phyloP scores from a whole-genome alignment of 2,329 filamentous ascomycete species.

The Hypoxylon sp. region DNA sequence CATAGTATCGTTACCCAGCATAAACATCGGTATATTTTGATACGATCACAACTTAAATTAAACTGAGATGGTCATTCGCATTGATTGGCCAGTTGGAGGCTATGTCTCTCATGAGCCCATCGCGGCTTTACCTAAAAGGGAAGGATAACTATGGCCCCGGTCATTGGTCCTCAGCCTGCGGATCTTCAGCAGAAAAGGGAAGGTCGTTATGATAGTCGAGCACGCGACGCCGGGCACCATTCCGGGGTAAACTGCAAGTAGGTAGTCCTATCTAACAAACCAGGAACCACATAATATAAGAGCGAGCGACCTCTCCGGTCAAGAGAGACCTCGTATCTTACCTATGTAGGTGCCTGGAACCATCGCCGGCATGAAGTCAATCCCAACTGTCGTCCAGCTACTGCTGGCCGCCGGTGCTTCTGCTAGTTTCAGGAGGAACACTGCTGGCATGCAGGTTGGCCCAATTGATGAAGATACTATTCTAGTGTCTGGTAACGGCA shows the following conservation, averaged over 20 bases:
- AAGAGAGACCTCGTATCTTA: not conserved
- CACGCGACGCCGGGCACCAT: conserved; percentile 30
- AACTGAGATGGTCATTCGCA: not conserved
- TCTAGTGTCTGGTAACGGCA: conserved; percentile 35
- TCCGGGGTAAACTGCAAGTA: conserved; percentile 31
- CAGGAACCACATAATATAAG: conserved; percentile 21
- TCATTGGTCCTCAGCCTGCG: conserved; percentile 9
- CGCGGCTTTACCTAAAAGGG: conserved; percentile 31
- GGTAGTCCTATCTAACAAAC: conserved; percentile 19
- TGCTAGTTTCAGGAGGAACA: conserved; percentile 44
- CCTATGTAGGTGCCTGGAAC: conserved; percentile 20
- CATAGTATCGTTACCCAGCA: not conserved
- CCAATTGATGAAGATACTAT: conserved; percentile 46
- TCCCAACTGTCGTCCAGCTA: conserved; percentile 43
- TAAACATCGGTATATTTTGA: not conserved
- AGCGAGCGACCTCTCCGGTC: conserved; percentile 9
- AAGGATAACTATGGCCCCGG: conserved; percentile 27
- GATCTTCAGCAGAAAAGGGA: conserved; percentile 32
- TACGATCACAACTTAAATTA: conserved; percentile 5
- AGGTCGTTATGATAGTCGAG: conserved; percentile 34
- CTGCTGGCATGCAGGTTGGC: conserved; percentile 49
- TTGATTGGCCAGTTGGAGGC: conserved; percentile 1
- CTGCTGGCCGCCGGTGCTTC: conserved; percentile 49
- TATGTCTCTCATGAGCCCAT: conserved; percentile 4
- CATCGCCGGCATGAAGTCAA: conserved; percentile 49